phyloP scores from a whole-genome alignment of 2,329 filamentous ascomycete genomes.

The Xylaria sp. region DNA sequence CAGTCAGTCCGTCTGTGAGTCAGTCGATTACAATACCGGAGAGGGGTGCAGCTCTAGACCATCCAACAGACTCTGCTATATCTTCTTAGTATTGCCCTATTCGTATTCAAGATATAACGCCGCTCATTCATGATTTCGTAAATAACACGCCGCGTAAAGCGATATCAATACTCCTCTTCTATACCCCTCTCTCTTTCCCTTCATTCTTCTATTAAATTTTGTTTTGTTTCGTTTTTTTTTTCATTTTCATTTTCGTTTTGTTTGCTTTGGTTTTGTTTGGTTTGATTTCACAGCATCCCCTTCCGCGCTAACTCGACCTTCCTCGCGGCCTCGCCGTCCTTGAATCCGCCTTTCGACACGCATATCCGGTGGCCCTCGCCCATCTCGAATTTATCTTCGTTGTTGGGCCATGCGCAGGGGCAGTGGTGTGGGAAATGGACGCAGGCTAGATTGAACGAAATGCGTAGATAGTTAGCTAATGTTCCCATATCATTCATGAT shows the following conservation, averaged over 20 bases:
- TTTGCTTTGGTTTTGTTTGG: background rate
- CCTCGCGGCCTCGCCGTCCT: slow-evolving; percentile 74
- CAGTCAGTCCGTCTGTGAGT: background rate
- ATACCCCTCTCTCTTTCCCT: too few relatives aligned
- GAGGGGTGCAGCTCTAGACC: background rate
- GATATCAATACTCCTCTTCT: too few relatives aligned
- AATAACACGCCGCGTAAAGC: too few relatives aligned
- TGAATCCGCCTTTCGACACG: slow-evolving; percentile 79
- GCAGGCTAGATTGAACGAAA: slow-evolving; percentile 66
- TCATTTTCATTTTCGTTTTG: too few relatives aligned
- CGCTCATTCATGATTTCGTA: slow-evolving; percentile 12
- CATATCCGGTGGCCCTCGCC: slow-evolving; percentile 79
- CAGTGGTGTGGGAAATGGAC: slow-evolving; percentile 98
- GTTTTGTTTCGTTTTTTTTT: too few relatives aligned
- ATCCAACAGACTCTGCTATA: slow-evolving; percentile 6
- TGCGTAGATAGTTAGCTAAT: slow-evolving; percentile 9
- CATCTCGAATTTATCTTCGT: slow-evolving; percentile 82
- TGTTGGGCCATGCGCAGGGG: slow-evolving; percentile 82
- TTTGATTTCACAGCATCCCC: slow-evolving; percentile 69
- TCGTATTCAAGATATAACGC: slow-evolving; percentile 16
- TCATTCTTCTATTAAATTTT: too few relatives aligned
- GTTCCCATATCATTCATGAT: too few relatives aligned
- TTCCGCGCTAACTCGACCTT: slow-evolving; percentile 86
- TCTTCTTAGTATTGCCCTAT: background rate
- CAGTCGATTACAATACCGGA: background rate